A percentile compares a stretch with the other conserved stretches of the same genome.
phyloP scores from a whole-genome alignment of 2,329 filamentous ascomycete genomes.

The Claviceps purpurea region DNA sequence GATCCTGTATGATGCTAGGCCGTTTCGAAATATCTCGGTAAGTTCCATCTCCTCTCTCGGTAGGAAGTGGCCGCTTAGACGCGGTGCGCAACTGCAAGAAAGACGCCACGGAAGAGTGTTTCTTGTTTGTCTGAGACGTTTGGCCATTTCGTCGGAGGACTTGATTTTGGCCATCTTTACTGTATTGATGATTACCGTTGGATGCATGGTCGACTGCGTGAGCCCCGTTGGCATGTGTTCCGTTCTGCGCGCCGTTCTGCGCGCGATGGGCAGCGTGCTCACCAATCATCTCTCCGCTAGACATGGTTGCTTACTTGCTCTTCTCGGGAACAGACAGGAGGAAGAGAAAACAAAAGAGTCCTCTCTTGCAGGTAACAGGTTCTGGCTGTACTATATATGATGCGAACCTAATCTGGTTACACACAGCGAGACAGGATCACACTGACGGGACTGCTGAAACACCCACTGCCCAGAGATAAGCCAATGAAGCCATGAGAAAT shows the following conservation, averaged over 20 bases:
- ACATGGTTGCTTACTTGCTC: neutral
- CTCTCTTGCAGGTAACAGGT: neutral
- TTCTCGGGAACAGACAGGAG: neutral
- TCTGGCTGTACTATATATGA: neutral
- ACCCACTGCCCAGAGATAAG: neutral
- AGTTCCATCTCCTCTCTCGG: slow-evolving; percentile 48
- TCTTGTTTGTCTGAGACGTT: neutral
- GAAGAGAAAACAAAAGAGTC: neutral
- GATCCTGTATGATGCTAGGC: slow-evolving; percentile 39
- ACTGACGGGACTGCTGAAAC: neutral
- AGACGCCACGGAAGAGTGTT: slow-evolving; percentile 7
- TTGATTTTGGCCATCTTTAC: slow-evolving; percentile 1
- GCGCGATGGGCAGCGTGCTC: neutral
- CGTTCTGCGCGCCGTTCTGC: slow-evolving; percentile 11
- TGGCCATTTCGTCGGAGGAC: neutral
- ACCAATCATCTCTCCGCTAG: neutral
- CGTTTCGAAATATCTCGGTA: slow-evolving; percentile 36
- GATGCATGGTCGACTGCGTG: slow-evolving; percentile 5
- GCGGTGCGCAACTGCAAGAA: slow-evolving; percentile 26
- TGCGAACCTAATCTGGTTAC: neutral
- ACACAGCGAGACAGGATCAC: neutral
- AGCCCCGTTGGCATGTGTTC: slow-evolving; percentile 10
- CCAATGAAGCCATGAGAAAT: neutral
- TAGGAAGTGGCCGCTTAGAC: slow-evolving; percentile 48
- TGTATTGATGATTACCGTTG: slow-evolving; percentile 5